A percentile compares a stretch with the other conserved stretches of the same genome.
Evolutionary conservation across 2,329 filamentous ascomycete species (phyloP).

Genomic region (Chrysosporium keratinophilum): DNA sequence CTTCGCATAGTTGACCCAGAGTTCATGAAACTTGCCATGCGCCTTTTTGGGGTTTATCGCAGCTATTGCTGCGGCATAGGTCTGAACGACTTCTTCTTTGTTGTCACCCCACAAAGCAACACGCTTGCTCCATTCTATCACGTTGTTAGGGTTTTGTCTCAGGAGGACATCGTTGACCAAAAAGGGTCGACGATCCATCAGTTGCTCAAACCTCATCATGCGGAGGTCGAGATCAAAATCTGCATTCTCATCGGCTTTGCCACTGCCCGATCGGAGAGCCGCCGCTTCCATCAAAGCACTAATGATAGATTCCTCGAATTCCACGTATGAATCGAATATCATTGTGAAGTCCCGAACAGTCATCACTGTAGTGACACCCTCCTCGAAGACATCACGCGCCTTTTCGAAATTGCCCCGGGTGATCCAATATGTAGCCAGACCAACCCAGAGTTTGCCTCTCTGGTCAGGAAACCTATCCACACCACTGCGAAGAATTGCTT

Average conservation of each 20-base stretch:
- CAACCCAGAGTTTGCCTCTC: slow-evolving; percentile 87
- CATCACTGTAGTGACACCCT: slow-evolving; percentile 96
- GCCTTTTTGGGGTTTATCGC: slow-evolving; percentile 92
- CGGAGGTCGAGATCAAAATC: slow-evolving; percentile 92
- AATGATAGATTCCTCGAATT: slow-evolving; percentile 95
- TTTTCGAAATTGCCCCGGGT: slow-evolving; percentile 84
- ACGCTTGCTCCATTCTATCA: slow-evolving; percentile 93
- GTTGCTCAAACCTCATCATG: slow-evolving; percentile 94
- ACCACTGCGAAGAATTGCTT: slow-evolving; percentile 84
- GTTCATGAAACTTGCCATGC: slow-evolving; percentile 80
- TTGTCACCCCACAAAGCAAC: slow-evolving; percentile 95
- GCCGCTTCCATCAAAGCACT: slow-evolving; percentile 83
- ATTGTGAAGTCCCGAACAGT: slow-evolving; percentile 95
- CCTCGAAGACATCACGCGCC: slow-evolving; percentile 86
- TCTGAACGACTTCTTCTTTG: slow-evolving; percentile 79
- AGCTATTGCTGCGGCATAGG: slow-evolving; percentile 87
- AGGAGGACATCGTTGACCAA: slow-evolving; percentile 91
- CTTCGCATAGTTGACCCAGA: slow-evolving; percentile 95
- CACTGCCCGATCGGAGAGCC: slow-evolving; percentile 66
- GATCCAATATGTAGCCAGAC: slow-evolving; percentile 93
- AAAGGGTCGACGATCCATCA: slow-evolving; percentile 95
- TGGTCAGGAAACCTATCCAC: slow-evolving; percentile 87
- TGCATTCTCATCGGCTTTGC: slow-evolving; percentile 64
- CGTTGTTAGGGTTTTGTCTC: slow-evolving; percentile 91
- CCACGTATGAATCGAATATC: slow-evolving; percentile 89